Base-by-base conservation (phyloP, 2,329 filamentous ascomycete genomes). In the Cordyceps fumosorosea region DNA sequence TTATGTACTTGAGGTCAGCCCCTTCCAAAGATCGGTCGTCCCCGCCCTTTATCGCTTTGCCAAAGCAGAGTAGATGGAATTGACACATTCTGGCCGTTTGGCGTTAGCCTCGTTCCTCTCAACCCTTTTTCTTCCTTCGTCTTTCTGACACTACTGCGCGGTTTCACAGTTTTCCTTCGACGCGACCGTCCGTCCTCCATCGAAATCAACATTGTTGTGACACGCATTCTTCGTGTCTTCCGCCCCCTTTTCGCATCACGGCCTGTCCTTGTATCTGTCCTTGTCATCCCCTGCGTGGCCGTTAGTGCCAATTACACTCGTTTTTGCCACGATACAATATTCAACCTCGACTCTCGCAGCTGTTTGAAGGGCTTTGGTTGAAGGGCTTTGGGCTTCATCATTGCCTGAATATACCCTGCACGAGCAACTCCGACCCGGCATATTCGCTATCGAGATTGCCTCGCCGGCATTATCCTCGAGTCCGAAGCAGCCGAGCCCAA, bases 271-370 rank as follows among this genome's bases (percentile, higher is more conserved):
- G 29, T 12, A 22, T 34, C 29, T n/a, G 2, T 11, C 47, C 34
- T 59, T 18, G n/a, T 48, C 32, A 63, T 59, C 50, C 24, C 22
- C 44, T 51, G 3, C 54, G 14, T 50, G 56, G 63, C 50, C 54
- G 56, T 55, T 54, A 40, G 58, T 59, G 63, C 58, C 62, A 18
- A 60, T 63, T 63, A 62, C 63, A 62, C 42, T 64, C 58, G 59
- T 66, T 63, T 64, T 51, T 20, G n/a, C 48, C 47, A 7, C 24
- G 26, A 50, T 26, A 22, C 24, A 42, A 50, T 26, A 22, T 40
- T 20, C 44, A 50, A 50, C 22, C 20, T 22, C 42, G 37, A 26
- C 44, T 42, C 14, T 16, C 20, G 16, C 18, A 48, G 44, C 55
- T 24, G 29, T 37, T 37, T 4, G 7, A 11, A 26, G 44, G 55